Percentiles rank a stretch among this genome's conserved stretches.
These are phyloP conservation scores for Prunella vulgaris DNA, from an alignment of 257 asterid species.

Conservation along the genomic window DNA sequence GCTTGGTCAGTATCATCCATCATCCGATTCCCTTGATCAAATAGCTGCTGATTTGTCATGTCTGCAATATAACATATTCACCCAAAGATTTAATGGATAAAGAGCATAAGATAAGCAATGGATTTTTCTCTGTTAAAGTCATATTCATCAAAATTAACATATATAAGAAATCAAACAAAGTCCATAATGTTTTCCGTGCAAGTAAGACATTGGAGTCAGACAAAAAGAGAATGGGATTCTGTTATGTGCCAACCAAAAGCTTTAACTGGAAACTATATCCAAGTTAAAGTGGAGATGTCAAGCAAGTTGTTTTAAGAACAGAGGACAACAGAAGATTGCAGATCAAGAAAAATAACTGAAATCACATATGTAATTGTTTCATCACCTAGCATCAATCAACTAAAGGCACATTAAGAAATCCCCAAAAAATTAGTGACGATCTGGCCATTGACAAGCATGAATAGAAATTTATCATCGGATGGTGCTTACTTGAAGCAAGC, in stretches of 20 bases:
- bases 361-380: background rate
- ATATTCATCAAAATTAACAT: no score
- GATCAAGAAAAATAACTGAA: background rate
- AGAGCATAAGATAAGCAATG: no score
- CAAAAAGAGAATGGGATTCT: slow-evolving; percentile 3
- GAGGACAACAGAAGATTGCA: background rate
- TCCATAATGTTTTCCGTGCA: no score
- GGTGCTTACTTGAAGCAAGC: slow-evolving; percentile 85
- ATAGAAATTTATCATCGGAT: background rate
- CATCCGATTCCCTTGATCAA: slow-evolving; percentile 79
- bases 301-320: background rate
- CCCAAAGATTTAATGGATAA: no score
- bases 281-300: slow-evolving; percentile 5
- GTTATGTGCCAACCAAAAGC: background rate
- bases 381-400: background rate
- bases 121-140: no score
- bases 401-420: background rate
- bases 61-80: slow-evolving; percentile 51
- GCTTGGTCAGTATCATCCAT: slow-evolving; percentile 96
- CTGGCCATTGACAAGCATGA: background rate
- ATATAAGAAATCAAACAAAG: no score
- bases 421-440: background rate
- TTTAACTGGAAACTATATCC: background rate
- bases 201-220: no score
- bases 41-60: slow-evolving; percentile 85